Percentiles rank a stretch among this genome's conserved stretches.
Conservation (phyloP, 2,329 filamentous ascomycete species). For the Herpotrichia juniperi region DNA sequence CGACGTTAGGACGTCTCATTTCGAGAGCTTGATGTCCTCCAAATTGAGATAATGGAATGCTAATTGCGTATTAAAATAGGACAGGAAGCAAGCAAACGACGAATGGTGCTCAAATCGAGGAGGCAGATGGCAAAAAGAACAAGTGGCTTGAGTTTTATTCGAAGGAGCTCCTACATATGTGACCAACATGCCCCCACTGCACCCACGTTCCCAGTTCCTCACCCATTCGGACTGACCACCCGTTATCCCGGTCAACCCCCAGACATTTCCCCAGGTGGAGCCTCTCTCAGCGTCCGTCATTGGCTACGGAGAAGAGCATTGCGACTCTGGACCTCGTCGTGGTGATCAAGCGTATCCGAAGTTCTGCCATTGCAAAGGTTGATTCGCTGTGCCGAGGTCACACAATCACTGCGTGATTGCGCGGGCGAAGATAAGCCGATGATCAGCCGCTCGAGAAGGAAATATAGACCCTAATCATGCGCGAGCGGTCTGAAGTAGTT, state of each 20-base stretch:
- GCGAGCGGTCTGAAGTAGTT: background rate
- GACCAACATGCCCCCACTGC: background rate
- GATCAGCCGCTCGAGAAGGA: conserved; percentile 7
- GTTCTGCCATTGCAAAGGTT: conserved; percentile 1
- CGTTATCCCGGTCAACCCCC: background rate
- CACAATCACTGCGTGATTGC: background rate
- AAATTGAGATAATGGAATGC: background rate
- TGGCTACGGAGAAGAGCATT: background rate
- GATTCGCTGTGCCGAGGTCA: conserved; percentile 6
- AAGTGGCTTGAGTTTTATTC: background rate
- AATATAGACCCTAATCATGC: background rate
- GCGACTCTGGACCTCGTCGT: background rate
- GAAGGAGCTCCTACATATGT: too few species aligned
- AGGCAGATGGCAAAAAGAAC: too few species aligned
- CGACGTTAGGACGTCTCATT: conserved; percentile 31
- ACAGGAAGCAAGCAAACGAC: too few species aligned
- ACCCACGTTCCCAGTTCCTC: background rate
- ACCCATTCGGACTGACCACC: background rate
- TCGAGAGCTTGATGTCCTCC: background rate
- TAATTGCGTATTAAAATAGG: too few species aligned
- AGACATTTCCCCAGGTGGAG: background rate
- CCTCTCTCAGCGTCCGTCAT: background rate
- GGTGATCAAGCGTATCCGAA: conserved; percentile 7
- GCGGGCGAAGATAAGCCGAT: conserved; percentile 10
- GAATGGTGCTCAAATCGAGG: too few species aligned